phyloP scores from a whole-genome alignment of 169 alveolate species.

The Plasmodium blacklocki region DNA sequence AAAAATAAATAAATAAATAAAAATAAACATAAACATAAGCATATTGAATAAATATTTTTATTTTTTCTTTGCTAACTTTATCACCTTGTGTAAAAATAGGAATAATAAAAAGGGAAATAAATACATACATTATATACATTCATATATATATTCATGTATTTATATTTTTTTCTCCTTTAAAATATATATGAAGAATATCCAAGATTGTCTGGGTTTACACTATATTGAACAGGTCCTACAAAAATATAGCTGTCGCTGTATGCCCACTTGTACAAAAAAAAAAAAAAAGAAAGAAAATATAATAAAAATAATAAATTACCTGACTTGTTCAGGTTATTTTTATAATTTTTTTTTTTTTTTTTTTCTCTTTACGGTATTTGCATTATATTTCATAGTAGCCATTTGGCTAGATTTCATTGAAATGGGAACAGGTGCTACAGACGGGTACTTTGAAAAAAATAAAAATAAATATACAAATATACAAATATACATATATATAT shows the following conservation, averaged over 20 bases:
- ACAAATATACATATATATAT: not conserved
- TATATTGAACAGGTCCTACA: slow-evolving; percentile 57
- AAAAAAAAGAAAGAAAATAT: slow-evolving; percentile 4
- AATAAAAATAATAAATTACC: not conserved
- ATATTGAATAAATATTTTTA: not conserved
- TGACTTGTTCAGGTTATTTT: no score
- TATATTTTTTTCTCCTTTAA: slow-evolving; percentile 2
- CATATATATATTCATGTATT: not conserved
- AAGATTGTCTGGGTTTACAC: slow-evolving; percentile 34
- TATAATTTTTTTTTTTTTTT: not conserved
- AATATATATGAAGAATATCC: slow-evolving; percentile 36
- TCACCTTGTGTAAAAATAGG: not conserved
- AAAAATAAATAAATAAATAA: slow-evolving; percentile 22
- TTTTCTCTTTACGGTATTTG: slow-evolving; percentile 26
- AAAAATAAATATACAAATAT: not conserved
- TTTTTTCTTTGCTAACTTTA: not conserved
- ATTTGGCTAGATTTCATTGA: slow-evolving; percentile 58
- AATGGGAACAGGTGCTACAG: slow-evolving; percentile 46
- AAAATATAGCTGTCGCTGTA: slow-evolving; percentile 59
- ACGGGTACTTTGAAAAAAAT: slow-evolving; percentile 24
- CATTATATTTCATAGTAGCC: slow-evolving; percentile 68
- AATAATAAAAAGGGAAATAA: not conserved
- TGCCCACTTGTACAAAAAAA: slow-evolving; percentile 42
- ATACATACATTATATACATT: not conserved
- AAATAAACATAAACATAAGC: not conserved